Percentiles rank a stretch among this genome's conserved stretches.
Evolutionary conservation across 139 green algal species (phyloP).

Genomic region (Chlorella sp.): DNA sequence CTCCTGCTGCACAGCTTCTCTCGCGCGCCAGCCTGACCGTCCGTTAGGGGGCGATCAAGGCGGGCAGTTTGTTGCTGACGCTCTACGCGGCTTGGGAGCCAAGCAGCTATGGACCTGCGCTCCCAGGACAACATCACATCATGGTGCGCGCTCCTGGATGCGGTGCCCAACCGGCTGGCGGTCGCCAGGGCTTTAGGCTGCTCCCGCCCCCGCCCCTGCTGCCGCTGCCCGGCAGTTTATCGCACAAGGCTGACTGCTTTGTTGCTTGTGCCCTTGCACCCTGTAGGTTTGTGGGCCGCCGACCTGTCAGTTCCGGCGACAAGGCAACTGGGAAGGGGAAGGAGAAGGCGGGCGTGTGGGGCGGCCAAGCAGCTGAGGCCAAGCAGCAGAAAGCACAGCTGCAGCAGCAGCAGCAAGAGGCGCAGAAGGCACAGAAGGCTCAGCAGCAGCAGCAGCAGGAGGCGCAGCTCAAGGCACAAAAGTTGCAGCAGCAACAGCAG

Average conservation of each 20-base stretch:
- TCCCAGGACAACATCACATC: neutral
- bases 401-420: neutral
- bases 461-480: neutral
- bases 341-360: neutral
- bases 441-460: neutral
- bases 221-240: neutral
- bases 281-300: constrained; percentile 15
- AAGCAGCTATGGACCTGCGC: neutral
- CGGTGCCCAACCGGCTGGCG: neutral
- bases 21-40: too few relatives aligned
- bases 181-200: neutral
- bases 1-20: too few relatives aligned
- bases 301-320: neutral
- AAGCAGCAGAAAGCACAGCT: neutral
- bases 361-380: neutral
- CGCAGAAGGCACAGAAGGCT: neutral
- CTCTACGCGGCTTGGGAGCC: too few relatives aligned
- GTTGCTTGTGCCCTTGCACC: too few relatives aligned
- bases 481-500: neutral
- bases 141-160: neutral
- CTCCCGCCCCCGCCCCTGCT: neutral
- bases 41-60: too few relatives aligned
- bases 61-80: too few relatives aligned
- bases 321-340: neutral
- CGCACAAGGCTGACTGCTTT: too few relatives aligned